phyloP scores from a whole-genome alignment of 306 rosid species.

The Oemleria cerasiformis region DNA sequence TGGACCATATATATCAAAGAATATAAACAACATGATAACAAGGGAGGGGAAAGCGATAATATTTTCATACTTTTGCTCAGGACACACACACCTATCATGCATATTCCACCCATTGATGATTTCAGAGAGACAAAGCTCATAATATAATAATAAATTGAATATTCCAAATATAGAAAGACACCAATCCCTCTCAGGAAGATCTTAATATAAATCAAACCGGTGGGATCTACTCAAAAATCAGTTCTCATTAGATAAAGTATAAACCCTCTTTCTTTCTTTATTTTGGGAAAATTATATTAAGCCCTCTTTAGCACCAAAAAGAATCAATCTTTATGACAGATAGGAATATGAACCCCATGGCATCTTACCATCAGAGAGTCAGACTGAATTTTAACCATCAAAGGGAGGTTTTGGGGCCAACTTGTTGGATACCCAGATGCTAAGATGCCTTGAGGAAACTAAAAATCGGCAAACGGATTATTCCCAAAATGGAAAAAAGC shows the following conservation, averaged over 20 bases:
- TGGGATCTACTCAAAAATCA: background rate
- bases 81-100: background rate
- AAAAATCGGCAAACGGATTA: background rate
- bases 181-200: background rate
- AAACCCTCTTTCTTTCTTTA: no score
- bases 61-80: background rate
- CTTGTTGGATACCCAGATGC: constrained; percentile 3
- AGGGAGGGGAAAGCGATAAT: background rate
- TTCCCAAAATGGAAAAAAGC: background rate
- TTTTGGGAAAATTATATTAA: no score
- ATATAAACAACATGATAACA: background rate
- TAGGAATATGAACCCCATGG: background rate
- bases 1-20: background rate
- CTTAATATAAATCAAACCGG: background rate
- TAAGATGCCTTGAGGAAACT: constrained; percentile 1
- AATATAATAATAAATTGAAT: background rate
- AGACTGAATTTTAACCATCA: background rate
- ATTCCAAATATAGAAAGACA: background rate
- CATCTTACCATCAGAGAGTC: background rate
- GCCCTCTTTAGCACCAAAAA: no score
- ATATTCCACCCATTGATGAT: background rate
- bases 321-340: background rate
- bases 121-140: background rate
- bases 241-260: background rate
- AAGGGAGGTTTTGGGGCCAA: background rate